A percentile compares a stretch with the other conserved stretches of the same genome.
Conservation (phyloP, 2,329 filamentous ascomycete genomes). For the Colletotrichum brevisporum region DNA sequence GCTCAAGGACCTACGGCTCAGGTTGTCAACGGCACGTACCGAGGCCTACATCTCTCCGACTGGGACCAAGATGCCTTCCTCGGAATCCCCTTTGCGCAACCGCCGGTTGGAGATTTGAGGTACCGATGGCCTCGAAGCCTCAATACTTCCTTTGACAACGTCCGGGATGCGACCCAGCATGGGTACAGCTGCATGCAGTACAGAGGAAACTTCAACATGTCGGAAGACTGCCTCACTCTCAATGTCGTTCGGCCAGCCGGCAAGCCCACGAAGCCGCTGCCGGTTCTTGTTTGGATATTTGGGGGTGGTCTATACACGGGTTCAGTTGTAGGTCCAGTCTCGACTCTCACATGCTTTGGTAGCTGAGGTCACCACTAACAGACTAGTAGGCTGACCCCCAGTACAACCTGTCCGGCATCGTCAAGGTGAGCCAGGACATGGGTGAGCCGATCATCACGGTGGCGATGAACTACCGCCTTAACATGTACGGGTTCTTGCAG, state of each 20-base stretch:
- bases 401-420: constrained; percentile 76
- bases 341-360: neutral
- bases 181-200: constrained; percentile 64
- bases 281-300: constrained; percentile 70
- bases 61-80: constrained; percentile 59
- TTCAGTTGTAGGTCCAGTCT: constrained; percentile 47
- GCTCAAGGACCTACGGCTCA: constrained; percentile 36
- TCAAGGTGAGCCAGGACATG: constrained; percentile 66
- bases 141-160: constrained; percentile 55
- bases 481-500: constrained; percentile 67
- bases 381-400: constrained; percentile 59
- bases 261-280: constrained; percentile 50
- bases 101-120: constrained; percentile 52
- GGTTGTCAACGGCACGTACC: constrained; percentile 52
- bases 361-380: neutral
- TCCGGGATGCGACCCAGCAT: constrained; percentile 57
- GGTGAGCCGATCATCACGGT: constrained; percentile 68
- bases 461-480: constrained; percentile 67
- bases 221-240: constrained; percentile 63
- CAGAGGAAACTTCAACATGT: constrained; percentile 56
- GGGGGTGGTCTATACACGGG: constrained; percentile 68
- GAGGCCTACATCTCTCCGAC: constrained; percentile 48
- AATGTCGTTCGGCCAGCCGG: constrained; percentile 59
- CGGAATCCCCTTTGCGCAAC: constrained; percentile 53
- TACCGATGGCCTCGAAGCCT: constrained; percentile 54